Evolutionary conservation across 2,329 filamentous ascomycete species (phyloP).

Genomic region (Leptoxyphium fumago): DNA sequence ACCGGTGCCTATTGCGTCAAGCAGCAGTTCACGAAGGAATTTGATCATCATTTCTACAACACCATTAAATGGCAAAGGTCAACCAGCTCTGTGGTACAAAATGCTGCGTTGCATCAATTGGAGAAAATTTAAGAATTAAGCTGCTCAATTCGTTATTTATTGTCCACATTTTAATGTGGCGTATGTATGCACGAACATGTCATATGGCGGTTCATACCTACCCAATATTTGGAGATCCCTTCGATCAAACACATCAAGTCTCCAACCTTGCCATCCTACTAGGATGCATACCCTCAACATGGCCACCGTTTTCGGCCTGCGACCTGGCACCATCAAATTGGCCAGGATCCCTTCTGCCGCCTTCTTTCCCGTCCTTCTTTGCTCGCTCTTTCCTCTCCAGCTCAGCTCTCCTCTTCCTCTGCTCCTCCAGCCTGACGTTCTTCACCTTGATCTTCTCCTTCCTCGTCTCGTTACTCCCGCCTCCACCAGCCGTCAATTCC

Average conservation of each 20-base stretch:
- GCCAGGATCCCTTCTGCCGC: slow-evolving; percentile 13
- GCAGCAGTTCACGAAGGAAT: no score
- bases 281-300: slow-evolving; percentile 18
- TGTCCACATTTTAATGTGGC: no score
- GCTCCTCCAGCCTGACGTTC: slow-evolving; percentile 69
- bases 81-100: no score
- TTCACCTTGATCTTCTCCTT: slow-evolving; percentile 68
- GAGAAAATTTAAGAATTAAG: no score
- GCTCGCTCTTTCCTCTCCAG: slow-evolving; percentile 31
- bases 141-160: no score
- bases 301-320: slow-evolving; percentile 2
- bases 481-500: slow-evolving; percentile 75
- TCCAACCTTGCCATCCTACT: slow-evolving; percentile 16
- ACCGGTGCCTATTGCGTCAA: no score
- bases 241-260: background rate
- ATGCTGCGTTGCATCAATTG: no score
- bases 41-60: no score
- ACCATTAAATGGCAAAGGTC: no score
- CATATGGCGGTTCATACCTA: no score
- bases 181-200: no score
- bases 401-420: slow-evolving; percentile 41
- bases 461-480: slow-evolving; percentile 58
- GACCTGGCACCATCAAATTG: slow-evolving; percentile 2
- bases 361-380: slow-evolving; percentile 26
- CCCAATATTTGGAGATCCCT: no score